Conservation (phyloP, 805 yeast species). For the Candida pini region DNA sequence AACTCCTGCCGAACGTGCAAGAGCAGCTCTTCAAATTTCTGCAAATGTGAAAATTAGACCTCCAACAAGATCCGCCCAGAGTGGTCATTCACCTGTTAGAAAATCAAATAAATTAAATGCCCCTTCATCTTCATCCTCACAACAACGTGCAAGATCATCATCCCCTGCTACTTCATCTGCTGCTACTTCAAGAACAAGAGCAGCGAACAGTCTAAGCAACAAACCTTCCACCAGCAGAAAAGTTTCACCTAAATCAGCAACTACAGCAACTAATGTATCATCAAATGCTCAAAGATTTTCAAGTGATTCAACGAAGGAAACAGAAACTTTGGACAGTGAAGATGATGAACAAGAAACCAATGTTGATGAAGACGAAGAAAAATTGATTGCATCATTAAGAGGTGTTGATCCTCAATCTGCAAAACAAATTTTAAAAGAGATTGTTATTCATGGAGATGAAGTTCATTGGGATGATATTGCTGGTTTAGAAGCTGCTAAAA, state of each 20-base stretch:
- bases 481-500: slow-evolving; percentile 84
- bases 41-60: slow-evolving; percentile 30
- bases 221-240: too few species aligned
- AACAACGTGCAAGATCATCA: slow-evolving; percentile 5
- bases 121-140: background rate
- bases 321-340: slow-evolving; percentile 25
- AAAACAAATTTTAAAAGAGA: slow-evolving; percentile 79
- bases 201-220: slow-evolving; percentile 2
- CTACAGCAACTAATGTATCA: slow-evolving; percentile 2
- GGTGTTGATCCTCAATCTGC: slow-evolving; percentile 83
- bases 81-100: too few species aligned
- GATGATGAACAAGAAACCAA: slow-evolving; percentile 8
- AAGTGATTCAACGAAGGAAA: slow-evolving; percentile 23
- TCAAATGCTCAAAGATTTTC: slow-evolving; percentile 7
- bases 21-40: slow-evolving; percentile 28
- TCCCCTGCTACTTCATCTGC: slow-evolving; percentile 16
- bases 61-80: too few species aligned
- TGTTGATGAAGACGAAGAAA: slow-evolving; percentile 23
- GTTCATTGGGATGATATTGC: slow-evolving; percentile 95
- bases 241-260: slow-evolving; percentile 6
- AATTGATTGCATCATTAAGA: slow-evolving; percentile 38
- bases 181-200: background rate
- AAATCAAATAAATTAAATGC: background rate
- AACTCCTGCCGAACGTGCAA: slow-evolving; percentile 26
- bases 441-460: slow-evolving; percentile 84